Base-by-base conservation (phyloP, 305 asterid species). In the Rubia occidens region DNA sequence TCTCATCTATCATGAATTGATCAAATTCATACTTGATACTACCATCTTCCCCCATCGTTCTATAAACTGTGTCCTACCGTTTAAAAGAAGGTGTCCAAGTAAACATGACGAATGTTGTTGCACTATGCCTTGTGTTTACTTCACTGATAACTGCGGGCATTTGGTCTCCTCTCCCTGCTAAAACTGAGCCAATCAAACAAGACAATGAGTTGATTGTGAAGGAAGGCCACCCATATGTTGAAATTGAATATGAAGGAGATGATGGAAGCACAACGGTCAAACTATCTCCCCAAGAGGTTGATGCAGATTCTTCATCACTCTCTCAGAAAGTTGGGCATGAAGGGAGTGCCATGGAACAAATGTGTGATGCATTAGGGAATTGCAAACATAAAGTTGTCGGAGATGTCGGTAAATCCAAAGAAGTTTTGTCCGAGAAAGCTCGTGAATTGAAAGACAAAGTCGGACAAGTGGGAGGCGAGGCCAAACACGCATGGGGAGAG, bases 311-410 rank as follows among this genome's bases (percentile, higher is more conserved):
- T 44, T n/a, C 67, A 39, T 44, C 67, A 74, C 53, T 69, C 29
- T 74, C 71, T 42, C 73, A 66, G 35, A 67, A 64, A 13, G 49
- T 64, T 71, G 64, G 32, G 14, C 29, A 62, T 10, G 45, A 43
- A 68, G 13, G 17, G 40, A 79, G 70, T 13, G 60, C 81, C 3
- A 65, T 8, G 61, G 79, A 75, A 21, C 66, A 72, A 14, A 76
- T 79, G 6, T 82, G 84, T 51, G 84, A 79, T 61, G 82, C 82
- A 2, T 77, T 26, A 44, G 84, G 81, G 0, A 79, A 68, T 55
- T 82, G 84, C 65, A 79, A 68, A 76, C 78, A 70, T 5, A 82
- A 71, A 21, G 39, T 82, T 29, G 72, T 15, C 3, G 60, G 54
- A 6, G 79, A 70, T 3, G 6, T 78, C 1, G 85, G 84, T 29